phyloP scores from a whole-genome alignment of 257 asterid species.

The Przewalskia tangutica region DNA sequence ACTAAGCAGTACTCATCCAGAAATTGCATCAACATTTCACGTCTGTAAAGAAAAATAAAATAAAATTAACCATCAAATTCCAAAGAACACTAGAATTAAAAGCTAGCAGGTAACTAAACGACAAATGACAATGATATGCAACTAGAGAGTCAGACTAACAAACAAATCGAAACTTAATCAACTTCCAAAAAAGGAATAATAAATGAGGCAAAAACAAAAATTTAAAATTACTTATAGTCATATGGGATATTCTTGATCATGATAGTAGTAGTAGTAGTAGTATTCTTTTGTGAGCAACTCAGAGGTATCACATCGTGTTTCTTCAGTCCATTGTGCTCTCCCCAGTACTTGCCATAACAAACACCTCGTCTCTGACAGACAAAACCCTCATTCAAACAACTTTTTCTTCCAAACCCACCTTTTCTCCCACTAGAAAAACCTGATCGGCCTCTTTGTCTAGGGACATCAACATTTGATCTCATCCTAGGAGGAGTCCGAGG shows the following conservation, averaged over 20 bases:
- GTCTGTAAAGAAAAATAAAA: conserved; percentile 16
- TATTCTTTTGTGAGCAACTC: conserved; percentile 9
- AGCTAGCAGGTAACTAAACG: not conserved
- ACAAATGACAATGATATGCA: not conserved
- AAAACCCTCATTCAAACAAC: not conserved
- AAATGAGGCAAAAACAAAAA: not conserved
- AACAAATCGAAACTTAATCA: too few species aligned
- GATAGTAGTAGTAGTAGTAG: conserved; percentile 18
- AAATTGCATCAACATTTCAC: conserved; percentile 19
- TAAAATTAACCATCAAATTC: not conserved
- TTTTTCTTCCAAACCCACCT: not conserved
- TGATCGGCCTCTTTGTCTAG: not conserved
- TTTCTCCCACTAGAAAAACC: not conserved
- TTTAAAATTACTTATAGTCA: conserved; percentile 27
- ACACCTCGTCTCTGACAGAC: not conserved
- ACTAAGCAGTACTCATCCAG: conserved; percentile 35
- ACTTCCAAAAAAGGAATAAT: not conserved
- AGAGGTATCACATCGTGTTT: conserved; percentile 29
- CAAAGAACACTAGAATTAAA: not conserved
- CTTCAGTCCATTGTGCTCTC: not conserved
- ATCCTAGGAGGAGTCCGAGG: not conserved
- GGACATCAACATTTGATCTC: not conserved
- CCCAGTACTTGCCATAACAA: not conserved
- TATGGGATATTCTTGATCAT: conserved; percentile 68
- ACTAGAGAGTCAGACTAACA: not conserved